A percentile compares a stretch with the other conserved stretches of the same genome.
Evolutionary conservation across 805 yeast genomes (phyloP).

Genomic region (Komagataella ulmi): DNA sequence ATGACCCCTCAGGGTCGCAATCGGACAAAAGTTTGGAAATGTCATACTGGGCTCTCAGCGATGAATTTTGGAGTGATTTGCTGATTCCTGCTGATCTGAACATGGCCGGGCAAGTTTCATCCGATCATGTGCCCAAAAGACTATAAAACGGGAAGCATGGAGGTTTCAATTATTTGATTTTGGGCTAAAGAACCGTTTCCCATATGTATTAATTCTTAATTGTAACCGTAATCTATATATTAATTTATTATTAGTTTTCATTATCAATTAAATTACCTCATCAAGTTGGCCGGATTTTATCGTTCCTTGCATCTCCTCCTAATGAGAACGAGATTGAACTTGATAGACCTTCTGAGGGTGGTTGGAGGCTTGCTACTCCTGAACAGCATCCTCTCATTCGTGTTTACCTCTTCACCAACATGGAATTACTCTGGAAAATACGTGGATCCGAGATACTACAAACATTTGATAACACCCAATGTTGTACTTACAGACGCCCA

Average conservation of each 20-base stretch:
- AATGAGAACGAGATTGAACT: not conserved
- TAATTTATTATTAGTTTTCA: too few relatives aligned
- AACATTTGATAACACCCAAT: slow-evolving; percentile 9
- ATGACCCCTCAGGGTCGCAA: not conserved
- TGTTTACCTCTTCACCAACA: slow-evolving; percentile 39
- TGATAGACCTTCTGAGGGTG: slow-evolving; percentile 26
- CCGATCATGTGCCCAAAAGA: not conserved
- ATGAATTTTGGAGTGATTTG: slow-evolving; percentile 53
- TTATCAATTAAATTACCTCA: too few relatives aligned
- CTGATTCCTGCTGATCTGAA: slow-evolving; percentile 8
- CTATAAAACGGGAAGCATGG: not conserved
- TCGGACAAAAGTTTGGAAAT: slow-evolving; percentile 16
- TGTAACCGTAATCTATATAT: not conserved
- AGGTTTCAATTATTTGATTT: not conserved
- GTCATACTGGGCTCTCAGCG: slow-evolving; percentile 38
- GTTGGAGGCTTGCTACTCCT: slow-evolving; percentile 31
- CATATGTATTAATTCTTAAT: not conserved
- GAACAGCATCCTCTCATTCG: slow-evolving; percentile 38
- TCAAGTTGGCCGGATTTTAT: too few relatives aligned
- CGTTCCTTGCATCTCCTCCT: not conserved
- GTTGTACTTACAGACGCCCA: slow-evolving; percentile 28
- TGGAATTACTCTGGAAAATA: slow-evolving; percentile 52
- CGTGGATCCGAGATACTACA: slow-evolving; percentile 27
- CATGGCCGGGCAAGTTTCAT: not conserved
- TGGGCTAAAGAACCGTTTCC: not conserved